Evolutionary conservation across 768 basidiomycete species (phyloP), one percentile per base, ranked within the genome.

Genomic region (Rhodotorula kratochvilovae): DNA sequence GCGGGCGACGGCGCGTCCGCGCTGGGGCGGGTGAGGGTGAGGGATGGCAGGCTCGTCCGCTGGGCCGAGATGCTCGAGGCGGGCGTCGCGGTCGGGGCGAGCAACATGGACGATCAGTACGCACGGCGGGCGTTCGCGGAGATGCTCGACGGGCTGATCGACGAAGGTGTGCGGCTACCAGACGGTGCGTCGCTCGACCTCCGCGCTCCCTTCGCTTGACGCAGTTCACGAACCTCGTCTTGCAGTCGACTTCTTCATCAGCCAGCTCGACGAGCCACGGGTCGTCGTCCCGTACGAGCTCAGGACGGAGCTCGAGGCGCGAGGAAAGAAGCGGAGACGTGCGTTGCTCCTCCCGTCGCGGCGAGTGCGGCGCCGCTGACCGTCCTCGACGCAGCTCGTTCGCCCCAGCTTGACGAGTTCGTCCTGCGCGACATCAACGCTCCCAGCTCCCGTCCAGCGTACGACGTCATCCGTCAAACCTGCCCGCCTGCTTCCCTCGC

Each of bases 181-280:
- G 68, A 63, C 29, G 57, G 57, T 64, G 35, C 59, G 66, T 56
- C 11, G 21, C 21, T 31, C 51, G n/a, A n/a, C 27, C 43, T 43
- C 33, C 36, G 33, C 39, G n/a, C n/a, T n/a, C n/a, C n/a, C n/a
- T n/a, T n/a, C n/a, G n/a, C n/a, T n/a, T n/a, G n/a, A n/a, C n/a
- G n/a, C n/a, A n/a, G n/a, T n/a, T 59, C 17, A 3, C n/a, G 13
- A 1, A 15, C 27, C 5, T 21, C 19, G 21, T 21, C 19, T 16
- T 21, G 48, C 68, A 69, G 68, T 64, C 56, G 68, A 69, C 50
- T 45, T 63, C 12, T 69, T 59, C n/a, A n/a, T 69, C n/a, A 69
- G 64, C 57, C 51, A 53, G 31, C 50, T 64, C 39, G 68, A 69
- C 62, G 68, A 69, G 31, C 68, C 68, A 10, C 35, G 68, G 11